Evolutionary conservation across 2,329 filamentous ascomycete species (phyloP), one percentile per base, ranked within the genome.

Genomic region (Hymenoscyphus occultus): DNA sequence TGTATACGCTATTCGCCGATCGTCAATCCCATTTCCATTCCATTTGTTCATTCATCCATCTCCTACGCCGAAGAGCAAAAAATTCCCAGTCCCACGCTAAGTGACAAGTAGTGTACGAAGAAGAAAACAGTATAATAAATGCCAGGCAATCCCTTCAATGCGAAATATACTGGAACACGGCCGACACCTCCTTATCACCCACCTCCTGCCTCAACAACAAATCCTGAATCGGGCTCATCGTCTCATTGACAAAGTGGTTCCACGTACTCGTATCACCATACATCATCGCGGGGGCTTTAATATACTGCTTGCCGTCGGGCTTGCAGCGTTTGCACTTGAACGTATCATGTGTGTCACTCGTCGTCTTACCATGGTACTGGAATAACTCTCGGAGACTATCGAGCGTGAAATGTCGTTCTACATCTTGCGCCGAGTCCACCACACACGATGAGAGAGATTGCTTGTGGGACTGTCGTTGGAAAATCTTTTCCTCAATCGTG

Each of bases 241-340:
- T 89, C 3, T 88, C 86, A 72, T 97, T 97, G 56, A 90, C 86
- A 78, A 97, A 96, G 77, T 99, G 95, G 74, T 99, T 99, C 95
- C 95, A 99, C n/a, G 92, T 94, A 78, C 93, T 98, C 28, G 95
- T 98, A 74, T 99, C 95, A 61, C 95, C 95, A 74, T 99, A 99
- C 66, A 99, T 80, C 89, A 98, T 94, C 1, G 95, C 95, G 3
- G 91, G 91, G 1, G 94, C 92, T 77, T 97, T 98, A 74, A 97
- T 86, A 68, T 85, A 86, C 78, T 99, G 95, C 67, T 84, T 89
- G 0, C 94, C 94, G 72, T 96, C 92, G 0, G 91, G 89, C 73
- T 90, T 91, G 77, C 95, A 99, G 51, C 95, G 84, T 81, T 97
- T 97, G 78, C 95, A 99, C 80, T 97, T 98, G 84, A 99, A 98